Base-by-base conservation (phyloP, 208 protist species). In the Acanthamoeba rhysodes region DNA sequence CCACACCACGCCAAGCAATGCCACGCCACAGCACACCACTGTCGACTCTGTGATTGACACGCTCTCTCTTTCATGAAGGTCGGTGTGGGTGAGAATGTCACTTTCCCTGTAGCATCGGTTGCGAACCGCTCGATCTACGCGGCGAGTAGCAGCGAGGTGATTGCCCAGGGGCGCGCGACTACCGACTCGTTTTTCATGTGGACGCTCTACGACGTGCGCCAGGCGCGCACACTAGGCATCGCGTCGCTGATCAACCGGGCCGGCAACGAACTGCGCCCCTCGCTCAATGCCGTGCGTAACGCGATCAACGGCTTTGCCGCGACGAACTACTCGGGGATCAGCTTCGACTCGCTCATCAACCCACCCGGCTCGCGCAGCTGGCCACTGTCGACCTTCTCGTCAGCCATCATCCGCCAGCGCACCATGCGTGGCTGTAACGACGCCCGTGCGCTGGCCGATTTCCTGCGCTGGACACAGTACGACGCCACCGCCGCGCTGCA, bases 191-290 rank as follows among this genome's bases (percentile, higher is more conserved):
- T 82, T n/a, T 8, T 18, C 22, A 53, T 82, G 1, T 82, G 74
- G 74, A 14, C 12, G 22, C 22, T 82, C 10, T 82, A 27, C 24
- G 74, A 48, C 41, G 74, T 82, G 32, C 74, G 37, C 37, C 74
- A 82, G 50, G 53, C 18, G 22, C 80, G 80, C 24, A 45, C 34
- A 0, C 80, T 88, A 7, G 50, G 80, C 24, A 16, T 64, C 7
- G 80, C 80, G 4, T 88, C 80, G 34, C 27, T 88, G 22, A 88
- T 88, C 80, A 88, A 88, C 50, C 41, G 12, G 53, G 80, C 18
- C 29, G 80, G 80, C 53, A 66, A 29, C 7, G 14, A 4, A 2
- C 5, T 88, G 34, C 80, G 32, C 14, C 80, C 80, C 20, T 66
- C 45, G 4, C 80, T 88, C 53, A 64, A 88, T 5, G 53, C 50